Evolutionary conservation across 2,329 filamentous ascomycete species (phyloP), one percentile per base, ranked within the genome.

Genomic region (Trematosphaeria pertusa): DNA sequence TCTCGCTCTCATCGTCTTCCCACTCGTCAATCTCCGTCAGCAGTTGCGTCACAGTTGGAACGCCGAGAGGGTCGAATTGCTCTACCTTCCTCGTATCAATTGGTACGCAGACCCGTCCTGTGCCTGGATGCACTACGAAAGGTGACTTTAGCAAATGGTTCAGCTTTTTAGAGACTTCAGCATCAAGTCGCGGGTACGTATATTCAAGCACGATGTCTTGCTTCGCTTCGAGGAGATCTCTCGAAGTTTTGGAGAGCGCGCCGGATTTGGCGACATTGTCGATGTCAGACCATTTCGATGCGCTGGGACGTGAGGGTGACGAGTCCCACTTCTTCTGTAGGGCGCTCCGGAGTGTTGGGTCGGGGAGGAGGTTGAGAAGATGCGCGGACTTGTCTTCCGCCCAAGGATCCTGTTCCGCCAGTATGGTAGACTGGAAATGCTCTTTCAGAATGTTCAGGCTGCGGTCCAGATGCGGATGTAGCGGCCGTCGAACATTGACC

Each of bases 131-230:
- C 28, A 99, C 87, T 50, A 97, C 93, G 66, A 99, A 99, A 0
- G 94, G 94, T 52, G 87, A 92, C 72, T 99, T 99, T 61, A 99
- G 86, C 81, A 99, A 84, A 81, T 99, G 94, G 76, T 97, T 97
- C 46, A 96, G 84, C 71, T 97, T 96, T 79, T 97, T 97, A 67
- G 89, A 94, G 69, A 99, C 94, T 73, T 96, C 91, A 52, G 94
- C 92, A 78, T 99, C 94, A 43, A 99, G 88, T 30, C 94, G 87
- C 3, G 94, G 94, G 73, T 99, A 99, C 5, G 94, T 97, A 75
- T 99, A 97, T 74, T 99, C 94, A 21, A 99, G 83, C 3, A 97
- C 87, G 52, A 99, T 89, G 67, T 97, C 94, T 71, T 97, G 91
- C 75, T 97, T 97, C 17, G 91, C 91, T 63, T 97, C 90, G 7